Evolutionary conservation across 2,329 filamentous ascomycete species (phyloP).

Genomic region (Clonostachys solani): DNA sequence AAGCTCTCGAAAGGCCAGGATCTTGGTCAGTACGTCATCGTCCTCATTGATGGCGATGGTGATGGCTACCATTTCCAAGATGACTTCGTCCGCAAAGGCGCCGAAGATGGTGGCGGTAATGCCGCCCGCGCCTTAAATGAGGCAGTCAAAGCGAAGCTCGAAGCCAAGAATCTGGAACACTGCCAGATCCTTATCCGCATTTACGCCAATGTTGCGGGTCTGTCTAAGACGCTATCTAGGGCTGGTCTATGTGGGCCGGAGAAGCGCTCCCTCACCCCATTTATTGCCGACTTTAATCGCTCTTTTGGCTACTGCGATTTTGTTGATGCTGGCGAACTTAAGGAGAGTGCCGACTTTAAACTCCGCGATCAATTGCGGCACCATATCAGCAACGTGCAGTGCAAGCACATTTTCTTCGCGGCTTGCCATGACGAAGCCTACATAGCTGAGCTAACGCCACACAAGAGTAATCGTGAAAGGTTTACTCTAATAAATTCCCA

Average conservation of each 20-base stretch:
- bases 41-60: conserved; percentile 60
- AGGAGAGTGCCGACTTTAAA: conserved; percentile 57
- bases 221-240: conserved; percentile 42
- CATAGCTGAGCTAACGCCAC: conserved; percentile 49
- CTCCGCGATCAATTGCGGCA: conserved; percentile 44
- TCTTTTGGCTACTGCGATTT: conserved; percentile 56
- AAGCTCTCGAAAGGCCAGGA: conserved; percentile 41
- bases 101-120: conserved; percentile 45
- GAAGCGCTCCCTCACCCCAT: conserved; percentile 49
- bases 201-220: conserved; percentile 48
- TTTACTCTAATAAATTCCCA: conserved; percentile 48
- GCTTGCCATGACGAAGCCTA: conserved; percentile 53
- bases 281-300: conserved; percentile 52
- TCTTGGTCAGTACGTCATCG: conserved; percentile 54
- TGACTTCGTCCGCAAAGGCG: conserved; percentile 36
- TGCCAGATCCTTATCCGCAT: conserved; percentile 51
- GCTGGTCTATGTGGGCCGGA: conserved; percentile 45
- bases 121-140: conserved; percentile 51
- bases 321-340: conserved; percentile 56
- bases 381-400: conserved; percentile 54
- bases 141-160: conserved; percentile 40
- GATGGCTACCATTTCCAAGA: conserved; percentile 51
- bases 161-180: conserved; percentile 39
- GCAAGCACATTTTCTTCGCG: conserved; percentile 61
- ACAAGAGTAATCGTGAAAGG: conserved; percentile 39